Percentiles rank a stretch among this genome's conserved stretches.
Conservation (phyloP, 148 eudicot genomes). For the Pouteria glomerata region DNA sequence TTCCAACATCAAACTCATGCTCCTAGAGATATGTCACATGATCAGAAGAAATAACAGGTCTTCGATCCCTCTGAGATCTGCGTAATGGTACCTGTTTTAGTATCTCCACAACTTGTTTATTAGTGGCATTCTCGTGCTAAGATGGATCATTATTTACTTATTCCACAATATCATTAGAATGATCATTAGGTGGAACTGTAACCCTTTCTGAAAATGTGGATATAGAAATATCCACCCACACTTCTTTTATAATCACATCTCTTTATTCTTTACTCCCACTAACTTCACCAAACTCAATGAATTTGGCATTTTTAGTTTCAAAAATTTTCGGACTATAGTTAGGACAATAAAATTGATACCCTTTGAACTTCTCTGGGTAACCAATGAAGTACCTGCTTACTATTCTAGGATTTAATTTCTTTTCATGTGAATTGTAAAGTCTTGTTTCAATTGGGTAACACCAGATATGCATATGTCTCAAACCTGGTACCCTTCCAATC, state of each 20-base stretch:
- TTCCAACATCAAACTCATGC: neutral
- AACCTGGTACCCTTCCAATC: neutral
- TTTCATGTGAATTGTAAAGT: neutral
- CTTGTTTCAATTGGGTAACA: neutral
- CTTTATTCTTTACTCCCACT: neutral
- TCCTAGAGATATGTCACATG: neutral
- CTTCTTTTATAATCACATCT: too few species aligned
- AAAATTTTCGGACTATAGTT: too few species aligned
- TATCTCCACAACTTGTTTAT: neutral
- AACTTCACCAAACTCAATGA: neutral
- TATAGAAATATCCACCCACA: too few species aligned
- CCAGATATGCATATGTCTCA: conserved; percentile 1
- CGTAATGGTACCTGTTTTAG: neutral
- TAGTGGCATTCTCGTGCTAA: neutral
- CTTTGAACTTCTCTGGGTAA: too few species aligned
- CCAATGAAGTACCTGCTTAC: too few species aligned
- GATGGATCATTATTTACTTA: neutral
- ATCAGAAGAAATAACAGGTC: neutral
- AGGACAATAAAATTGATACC: neutral
- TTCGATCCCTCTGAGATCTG: neutral
- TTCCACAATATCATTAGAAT: neutral
- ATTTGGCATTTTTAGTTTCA: neutral
- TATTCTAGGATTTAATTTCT: too few species aligned
- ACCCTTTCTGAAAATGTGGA: neutral
- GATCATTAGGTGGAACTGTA: neutral